phyloP scores from a whole-genome alignment of 352 stramenopile genomes.

The Phytophthora ramorum region DNA sequence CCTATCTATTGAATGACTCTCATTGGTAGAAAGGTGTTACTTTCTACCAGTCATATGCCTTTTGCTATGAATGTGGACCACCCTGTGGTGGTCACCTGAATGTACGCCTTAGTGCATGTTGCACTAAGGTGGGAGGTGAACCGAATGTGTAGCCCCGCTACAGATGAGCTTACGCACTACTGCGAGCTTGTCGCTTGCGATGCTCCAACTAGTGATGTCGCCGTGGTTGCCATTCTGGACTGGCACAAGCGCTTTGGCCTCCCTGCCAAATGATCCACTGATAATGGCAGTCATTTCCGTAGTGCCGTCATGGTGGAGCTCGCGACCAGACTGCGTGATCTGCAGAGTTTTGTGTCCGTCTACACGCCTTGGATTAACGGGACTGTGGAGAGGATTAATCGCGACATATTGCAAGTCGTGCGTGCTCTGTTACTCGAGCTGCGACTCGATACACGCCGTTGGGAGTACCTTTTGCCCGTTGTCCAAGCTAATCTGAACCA shows the following conservation, averaged over 20 bases:
- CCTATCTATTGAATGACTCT: no score
- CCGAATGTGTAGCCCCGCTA: no score
- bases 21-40: no score
- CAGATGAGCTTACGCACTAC: slow-evolving; percentile 2
- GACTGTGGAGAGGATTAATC: slow-evolving; percentile 4
- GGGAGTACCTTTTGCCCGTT: background rate
- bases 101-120: no score
- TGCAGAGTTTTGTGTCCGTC: background rate
- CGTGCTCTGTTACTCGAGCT: background rate
- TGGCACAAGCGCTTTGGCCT: slow-evolving; percentile 6
- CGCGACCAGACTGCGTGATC: no score
- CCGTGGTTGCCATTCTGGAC: slow-evolving; percentile 1
- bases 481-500: background rate
- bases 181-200: slow-evolving; percentile 7
- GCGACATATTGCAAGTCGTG: slow-evolving; percentile 1
- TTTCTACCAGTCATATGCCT: no score
- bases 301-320: no score
- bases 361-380: slow-evolving; percentile 11
- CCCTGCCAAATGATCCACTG: no score
- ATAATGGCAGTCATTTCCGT: slow-evolving; percentile 10
- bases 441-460: background rate
- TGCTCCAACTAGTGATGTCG: background rate
- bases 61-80: no score
- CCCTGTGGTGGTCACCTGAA: no score
- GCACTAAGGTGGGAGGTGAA: no score